Percentiles rank a stretch among this genome's conserved stretches.
Conservation (phyloP, 2,329 filamentous ascomycete species). For the Fusarium odoratissimum region DNA sequence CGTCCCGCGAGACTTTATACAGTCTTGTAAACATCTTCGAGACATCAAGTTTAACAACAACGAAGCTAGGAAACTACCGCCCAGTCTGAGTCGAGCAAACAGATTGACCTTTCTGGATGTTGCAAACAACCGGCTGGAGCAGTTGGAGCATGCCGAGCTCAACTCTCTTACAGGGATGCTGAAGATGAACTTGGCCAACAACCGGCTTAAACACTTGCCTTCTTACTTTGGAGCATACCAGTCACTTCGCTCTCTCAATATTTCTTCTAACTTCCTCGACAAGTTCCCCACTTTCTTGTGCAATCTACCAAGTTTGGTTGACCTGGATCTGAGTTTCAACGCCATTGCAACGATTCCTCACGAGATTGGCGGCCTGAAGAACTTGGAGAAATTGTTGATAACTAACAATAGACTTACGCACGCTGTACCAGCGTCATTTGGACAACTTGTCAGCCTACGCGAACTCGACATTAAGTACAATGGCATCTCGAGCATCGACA, state of each 20-base stretch:
- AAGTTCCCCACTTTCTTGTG: slow-evolving; percentile 88
- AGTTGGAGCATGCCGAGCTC: slow-evolving; percentile 86
- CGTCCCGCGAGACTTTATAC: slow-evolving; percentile 95
- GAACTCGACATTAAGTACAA: slow-evolving; percentile 98
- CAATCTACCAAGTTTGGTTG: slow-evolving; percentile 83
- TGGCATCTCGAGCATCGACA: slow-evolving; percentile 86
- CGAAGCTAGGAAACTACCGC: slow-evolving; percentile 86
- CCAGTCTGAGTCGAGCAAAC: slow-evolving; percentile 83
- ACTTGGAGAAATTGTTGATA: slow-evolving; percentile 89
- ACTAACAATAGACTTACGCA: slow-evolving; percentile 92
- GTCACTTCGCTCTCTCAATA: slow-evolving; percentile 82
- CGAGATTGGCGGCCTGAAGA: slow-evolving; percentile 80
- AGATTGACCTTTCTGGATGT: slow-evolving; percentile 91
- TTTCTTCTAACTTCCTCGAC: slow-evolving; percentile 92
- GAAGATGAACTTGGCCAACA: slow-evolving; percentile 94
- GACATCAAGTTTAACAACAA: slow-evolving; percentile 98
- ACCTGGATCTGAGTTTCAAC: slow-evolving; percentile 98
- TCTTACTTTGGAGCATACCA: slow-evolving; percentile 85
- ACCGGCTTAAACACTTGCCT: slow-evolving; percentile 83
- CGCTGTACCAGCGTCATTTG: slow-evolving; percentile 78
- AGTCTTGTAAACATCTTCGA: slow-evolving; percentile 88
- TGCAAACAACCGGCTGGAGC: slow-evolving; percentile 92
- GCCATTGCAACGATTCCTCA: slow-evolving; percentile 82
- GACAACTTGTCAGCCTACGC: slow-evolving; percentile 79
- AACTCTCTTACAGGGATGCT: slow-evolving; percentile 79